Percentiles rank a stretch among this genome's conserved stretches.
Conservation (phyloP, 2,329 filamentous ascomycete genomes). For the Paecilomyces sp. region DNA sequence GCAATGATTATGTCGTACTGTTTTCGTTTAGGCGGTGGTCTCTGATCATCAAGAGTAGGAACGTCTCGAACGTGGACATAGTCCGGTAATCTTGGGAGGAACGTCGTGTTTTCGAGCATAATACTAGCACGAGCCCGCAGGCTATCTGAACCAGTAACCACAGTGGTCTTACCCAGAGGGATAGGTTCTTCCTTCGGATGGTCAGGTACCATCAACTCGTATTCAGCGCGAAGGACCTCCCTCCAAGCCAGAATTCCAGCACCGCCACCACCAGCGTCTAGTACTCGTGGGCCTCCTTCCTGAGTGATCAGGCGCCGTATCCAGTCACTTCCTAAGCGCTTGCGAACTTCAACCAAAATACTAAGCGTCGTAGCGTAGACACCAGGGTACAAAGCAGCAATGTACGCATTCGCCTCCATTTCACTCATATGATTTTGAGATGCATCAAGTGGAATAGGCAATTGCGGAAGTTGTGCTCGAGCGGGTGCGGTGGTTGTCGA, state of each 20-base stretch:
- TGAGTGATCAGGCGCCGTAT: slow-evolving; percentile 49
- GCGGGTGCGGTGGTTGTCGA: slow-evolving; percentile 64
- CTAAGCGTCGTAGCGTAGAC: slow-evolving; percentile 53
- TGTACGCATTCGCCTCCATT: slow-evolving; percentile 55
- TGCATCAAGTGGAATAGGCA: slow-evolving; percentile 51
- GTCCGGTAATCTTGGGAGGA: slow-evolving; percentile 85
- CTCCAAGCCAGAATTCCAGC: slow-evolving; percentile 57
- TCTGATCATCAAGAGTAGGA: slow-evolving; percentile 52
- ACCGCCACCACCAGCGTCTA: slow-evolving; percentile 57
- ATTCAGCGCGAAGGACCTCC: slow-evolving; percentile 73
- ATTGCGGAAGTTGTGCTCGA: slow-evolving; percentile 43
- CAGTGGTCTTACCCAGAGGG: slow-evolving; percentile 63
- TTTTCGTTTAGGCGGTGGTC: slow-evolving; percentile 56
- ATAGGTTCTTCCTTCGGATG: slow-evolving; percentile 33
- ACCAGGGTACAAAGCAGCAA: slow-evolving; percentile 54
- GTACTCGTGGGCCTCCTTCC: slow-evolving; percentile 49
- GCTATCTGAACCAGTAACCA: slow-evolving; percentile 67
- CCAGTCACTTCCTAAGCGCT: slow-evolving; percentile 54
- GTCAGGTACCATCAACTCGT: slow-evolving; percentile 57
- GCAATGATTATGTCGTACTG: slow-evolving; percentile 85
- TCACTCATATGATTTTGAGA: slow-evolving; percentile 51
- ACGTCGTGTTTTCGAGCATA: slow-evolving; percentile 81
- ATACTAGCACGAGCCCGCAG: slow-evolving; percentile 68
- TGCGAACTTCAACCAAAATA: slow-evolving; percentile 53
- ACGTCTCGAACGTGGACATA: slow-evolving; percentile 60